Evolutionary conservation across 257 asterid species (phyloP), one percentile per base, ranked within the genome.

Genomic region (Sherardia arvensis): DNA sequence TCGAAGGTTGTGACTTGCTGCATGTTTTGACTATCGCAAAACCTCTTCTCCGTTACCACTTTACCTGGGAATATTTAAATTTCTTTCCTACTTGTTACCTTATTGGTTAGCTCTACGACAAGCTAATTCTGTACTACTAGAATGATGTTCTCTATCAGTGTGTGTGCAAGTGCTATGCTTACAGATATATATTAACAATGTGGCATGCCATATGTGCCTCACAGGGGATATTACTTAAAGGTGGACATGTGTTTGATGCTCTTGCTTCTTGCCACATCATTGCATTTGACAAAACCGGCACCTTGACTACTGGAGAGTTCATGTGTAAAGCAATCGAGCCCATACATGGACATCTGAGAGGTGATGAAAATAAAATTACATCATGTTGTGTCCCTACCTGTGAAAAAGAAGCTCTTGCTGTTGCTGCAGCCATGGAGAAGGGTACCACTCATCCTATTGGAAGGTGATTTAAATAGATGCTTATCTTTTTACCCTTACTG

Each of bases 381-480:
- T 73, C 90, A 8, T 93, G 99, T 74, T 93, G 99, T 81, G 84
- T 77, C 61, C 97, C 95, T 38, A 93, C 70, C 84, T 93, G 97
- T 75, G 99, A 93, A 85, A 85, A 85, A 76, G 97, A 90, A 81
- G 99, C 99, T 40, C 96, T 93, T 64, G 96, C 97, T 58, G 94
- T 93, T 30, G 97, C 99, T 75, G 97, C 97, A 68, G 96, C 97
- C 40, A 85, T 93, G 88, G 99, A 93, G 85, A 93, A 85, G 84
- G 99, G 99, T 66, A 93, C 99, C 34, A 93, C 99, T 70, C 97
- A 93, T 80, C 99, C 97, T 38, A 93, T 93, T 79, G 99, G 99
- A 84, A 93, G 99, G 99, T 93, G 54, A 43, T 53, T 30, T 3
- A 3, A 22, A 21, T 65, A 36, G 21, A 17, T 65, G 17, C 30